A percentile compares a stretch with the other conserved stretches of the same genome.
Evolutionary conservation across 2,329 filamentous ascomycete species (phyloP).

Genomic region (Colletotrichum neosansevieriae): DNA sequence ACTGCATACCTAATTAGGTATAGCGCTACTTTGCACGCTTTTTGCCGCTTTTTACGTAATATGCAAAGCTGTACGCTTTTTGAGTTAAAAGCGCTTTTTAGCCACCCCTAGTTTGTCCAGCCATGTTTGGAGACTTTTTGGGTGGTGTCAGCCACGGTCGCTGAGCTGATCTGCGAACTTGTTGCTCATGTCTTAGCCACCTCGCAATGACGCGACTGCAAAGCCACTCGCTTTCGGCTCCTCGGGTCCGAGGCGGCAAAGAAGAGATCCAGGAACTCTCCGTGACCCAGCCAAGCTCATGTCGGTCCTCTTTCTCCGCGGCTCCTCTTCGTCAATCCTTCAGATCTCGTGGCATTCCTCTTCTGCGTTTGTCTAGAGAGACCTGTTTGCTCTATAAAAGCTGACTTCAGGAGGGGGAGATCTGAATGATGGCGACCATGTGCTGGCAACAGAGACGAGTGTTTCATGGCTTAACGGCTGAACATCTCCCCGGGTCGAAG

Average conservation of each 20-base stretch:
- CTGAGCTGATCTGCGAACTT: conserved; percentile 20
- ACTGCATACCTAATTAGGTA: too few species aligned
- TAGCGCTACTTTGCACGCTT: too few species aligned
- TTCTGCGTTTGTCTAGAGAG: background rate
- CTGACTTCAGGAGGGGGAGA: too few species aligned
- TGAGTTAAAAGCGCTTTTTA: too few species aligned
- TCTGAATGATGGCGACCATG: background rate
- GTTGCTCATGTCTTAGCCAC: conserved; percentile 17
- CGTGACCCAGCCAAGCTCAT: background rate
- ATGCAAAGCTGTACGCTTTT: too few species aligned
- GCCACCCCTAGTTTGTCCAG: conserved; percentile 4
- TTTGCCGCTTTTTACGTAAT: too few species aligned
- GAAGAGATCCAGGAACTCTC: background rate
- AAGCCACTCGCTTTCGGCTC: conserved; percentile 27
- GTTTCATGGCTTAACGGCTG: conserved; percentile 12
- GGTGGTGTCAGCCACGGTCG: conserved; percentile 24
- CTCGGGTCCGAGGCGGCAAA: background rate
- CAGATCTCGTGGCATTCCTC: background rate
- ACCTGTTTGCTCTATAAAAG: background rate
- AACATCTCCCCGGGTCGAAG: background rate
- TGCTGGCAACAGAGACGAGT: background rate
- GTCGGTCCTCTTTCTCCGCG: background rate
- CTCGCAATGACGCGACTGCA: conserved; percentile 26
- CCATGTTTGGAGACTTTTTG: background rate
- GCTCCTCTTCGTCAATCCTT: background rate